phyloP scores from a whole-genome alignment of 495 filamentous ascomycete species.

The Aspergillus saccharolyticus region DNA sequence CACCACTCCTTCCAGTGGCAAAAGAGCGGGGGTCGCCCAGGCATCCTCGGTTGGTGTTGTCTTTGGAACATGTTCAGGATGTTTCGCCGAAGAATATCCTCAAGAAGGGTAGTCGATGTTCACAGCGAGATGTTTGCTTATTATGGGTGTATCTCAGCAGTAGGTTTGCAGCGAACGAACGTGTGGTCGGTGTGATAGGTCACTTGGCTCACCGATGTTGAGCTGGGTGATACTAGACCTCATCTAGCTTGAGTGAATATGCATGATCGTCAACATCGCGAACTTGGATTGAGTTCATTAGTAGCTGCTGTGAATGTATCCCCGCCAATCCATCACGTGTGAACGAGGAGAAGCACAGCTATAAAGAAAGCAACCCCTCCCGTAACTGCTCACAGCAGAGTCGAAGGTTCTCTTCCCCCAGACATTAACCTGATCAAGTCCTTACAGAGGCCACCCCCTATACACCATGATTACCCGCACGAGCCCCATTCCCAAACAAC shows the following conservation, averaged over 20 bases:
- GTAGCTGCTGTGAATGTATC: neutral
- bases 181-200: neutral
- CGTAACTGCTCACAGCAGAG: neutral
- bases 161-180: neutral
- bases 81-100: neutral
- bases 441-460: neutral
- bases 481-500: conserved; percentile 1
- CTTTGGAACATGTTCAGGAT: neutral
- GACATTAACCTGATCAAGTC: neutral
- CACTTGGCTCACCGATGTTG: neutral
- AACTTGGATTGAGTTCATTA: neutral
- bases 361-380: neutral
- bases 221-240: neutral
- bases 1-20: neutral
- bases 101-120: neutral
- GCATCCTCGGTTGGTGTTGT: neutral
- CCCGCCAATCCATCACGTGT: neutral
- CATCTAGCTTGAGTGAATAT: neutral
- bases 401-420: neutral
- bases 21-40: neutral
- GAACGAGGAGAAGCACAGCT: neutral
- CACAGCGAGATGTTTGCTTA: neutral
- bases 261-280: neutral
- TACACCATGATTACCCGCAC: conserved; percentile 2
- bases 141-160: neutral